phyloP scores from a whole-genome alignment of 2,329 filamentous ascomycete genomes.

The Ploettnerulaceae sp. region DNA sequence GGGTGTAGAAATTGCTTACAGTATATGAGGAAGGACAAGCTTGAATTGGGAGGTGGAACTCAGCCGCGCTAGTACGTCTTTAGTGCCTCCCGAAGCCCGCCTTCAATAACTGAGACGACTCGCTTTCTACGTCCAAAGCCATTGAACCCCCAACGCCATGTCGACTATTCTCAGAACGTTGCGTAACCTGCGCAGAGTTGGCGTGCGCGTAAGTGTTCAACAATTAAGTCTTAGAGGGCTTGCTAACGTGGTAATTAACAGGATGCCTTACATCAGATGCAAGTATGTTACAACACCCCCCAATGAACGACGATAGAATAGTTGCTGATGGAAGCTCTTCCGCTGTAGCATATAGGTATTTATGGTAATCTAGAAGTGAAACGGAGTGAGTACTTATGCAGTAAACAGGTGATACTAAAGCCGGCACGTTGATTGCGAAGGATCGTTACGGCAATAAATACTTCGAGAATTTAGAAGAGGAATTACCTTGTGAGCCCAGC shows the following conservation, averaged over 20 bases:
- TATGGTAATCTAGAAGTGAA: background rate
- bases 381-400: slow-evolving; percentile 15
- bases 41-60: background rate
- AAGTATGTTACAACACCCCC: slow-evolving; percentile 56
- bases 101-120: slow-evolving; percentile 12
- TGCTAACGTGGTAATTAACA: slow-evolving; percentile 43
- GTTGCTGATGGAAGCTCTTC: slow-evolving; percentile 19
- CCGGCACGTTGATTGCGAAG: slow-evolving; percentile 75
- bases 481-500: slow-evolving; percentile 76
- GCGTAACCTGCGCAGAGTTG: slow-evolving; percentile 80
- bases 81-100: slow-evolving; percentile 18
- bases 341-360: slow-evolving; percentile 32
- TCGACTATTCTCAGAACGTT: slow-evolving; percentile 86
- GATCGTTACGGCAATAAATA: slow-evolving; percentile 97
- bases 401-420: slow-evolving; percentile 84
- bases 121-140: slow-evolving; percentile 18
- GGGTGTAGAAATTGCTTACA: background rate
- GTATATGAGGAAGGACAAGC: background rate
- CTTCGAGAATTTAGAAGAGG: slow-evolving; percentile 86
- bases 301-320: slow-evolving; percentile 20
- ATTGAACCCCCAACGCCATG: slow-evolving; percentile 55
- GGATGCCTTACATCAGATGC: slow-evolving; percentile 90
- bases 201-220: slow-evolving; percentile 66
- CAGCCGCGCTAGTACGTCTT: slow-evolving; percentile 14
- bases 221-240: slow-evolving; percentile 1